Percentiles rank a stretch among this genome's conserved stretches.
phyloP scores from a whole-genome alignment of 139 green algal species.

The Ettlia oleoabundans region DNA sequence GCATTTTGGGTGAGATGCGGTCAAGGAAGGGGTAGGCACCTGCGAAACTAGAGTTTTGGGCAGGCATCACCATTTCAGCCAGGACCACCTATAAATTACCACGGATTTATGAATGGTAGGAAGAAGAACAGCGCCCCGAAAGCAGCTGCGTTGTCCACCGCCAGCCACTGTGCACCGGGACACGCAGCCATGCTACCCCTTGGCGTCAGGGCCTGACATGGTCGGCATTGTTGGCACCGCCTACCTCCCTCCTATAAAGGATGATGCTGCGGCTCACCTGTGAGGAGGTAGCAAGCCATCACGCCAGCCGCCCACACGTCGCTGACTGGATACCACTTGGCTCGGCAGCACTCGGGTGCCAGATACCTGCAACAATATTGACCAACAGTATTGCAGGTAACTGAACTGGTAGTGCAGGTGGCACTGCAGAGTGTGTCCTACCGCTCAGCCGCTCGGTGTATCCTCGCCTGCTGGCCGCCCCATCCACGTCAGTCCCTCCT shows the following conservation, averaged over 20 bases:
- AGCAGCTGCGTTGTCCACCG: too few species aligned
- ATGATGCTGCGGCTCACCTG: slow-evolving; percentile 46
- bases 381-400: background rate
- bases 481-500: background rate
- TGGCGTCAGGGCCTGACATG: too few species aligned
- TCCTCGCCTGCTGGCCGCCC: background rate
- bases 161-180: too few species aligned
- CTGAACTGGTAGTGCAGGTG: background rate
- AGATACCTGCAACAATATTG: slow-evolving; percentile 56
- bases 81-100: background rate
- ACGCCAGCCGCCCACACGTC: slow-evolving; percentile 90
- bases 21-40: slow-evolving; percentile 50
- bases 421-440: background rate
- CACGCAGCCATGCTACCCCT: too few species aligned
- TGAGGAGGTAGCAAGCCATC: slow-evolving; percentile 88
- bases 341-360: slow-evolving; percentile 78
- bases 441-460: background rate
- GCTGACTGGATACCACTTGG: slow-evolving; percentile 68
- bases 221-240: too few species aligned
- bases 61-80: background rate
- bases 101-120: background rate
- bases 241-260: too few species aligned
- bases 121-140: too few species aligned
- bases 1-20: slow-evolving; percentile 26
- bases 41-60: slow-evolving; percentile 21